Base-by-base conservation (phyloP, 306 rosid species). In the Biancaea sappan region DNA sequence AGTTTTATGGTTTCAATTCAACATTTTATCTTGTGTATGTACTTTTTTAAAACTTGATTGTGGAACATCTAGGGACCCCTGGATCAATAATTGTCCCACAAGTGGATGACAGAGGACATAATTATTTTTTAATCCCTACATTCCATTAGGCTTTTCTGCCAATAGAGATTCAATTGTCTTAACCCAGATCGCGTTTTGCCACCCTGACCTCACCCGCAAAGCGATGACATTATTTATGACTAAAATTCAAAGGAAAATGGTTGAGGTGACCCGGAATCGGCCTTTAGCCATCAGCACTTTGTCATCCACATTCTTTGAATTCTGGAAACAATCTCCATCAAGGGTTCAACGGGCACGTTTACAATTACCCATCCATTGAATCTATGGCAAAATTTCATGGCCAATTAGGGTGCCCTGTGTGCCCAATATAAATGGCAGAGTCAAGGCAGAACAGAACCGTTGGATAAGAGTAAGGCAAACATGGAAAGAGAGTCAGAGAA, bases 271-370 rank as follows among this genome's bases (percentile, higher is more conserved):
- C 25, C 21, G 38, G 10, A 6, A 2, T 28, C n/a, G 15, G 6
- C 61, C 51, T 48, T 40, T 59, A 77, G 70, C 67, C 70, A 37
- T 26, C 61, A 47, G 2, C 53, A 67, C 21, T 59, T 31, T 65
- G 41, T 51, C 29, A 78, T 78, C 67, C 75, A 79, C 71, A 83
- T 79, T 38, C 86, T 25, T 40, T 79, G 80, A 62, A 78, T 70
- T 26, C 66, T 58, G 41, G 8, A 21, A 74, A 35, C 78, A 70
- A 71, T 79, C 83, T 8, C 52, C 51, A 74, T 74, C 86, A 77
- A 40, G 47, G 48, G 50, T 65, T 59, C 61, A 14, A 35, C 59
- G 19, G 9, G 28, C 72, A 73, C n/a, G 21, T 16, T 82, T 57
- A 16, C 16, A 51, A 11, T 60, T 65, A 37, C 66, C 64, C 28